Conservation (phyloP, 345 rosid species). For the Gossypium herbaceum region DNA sequence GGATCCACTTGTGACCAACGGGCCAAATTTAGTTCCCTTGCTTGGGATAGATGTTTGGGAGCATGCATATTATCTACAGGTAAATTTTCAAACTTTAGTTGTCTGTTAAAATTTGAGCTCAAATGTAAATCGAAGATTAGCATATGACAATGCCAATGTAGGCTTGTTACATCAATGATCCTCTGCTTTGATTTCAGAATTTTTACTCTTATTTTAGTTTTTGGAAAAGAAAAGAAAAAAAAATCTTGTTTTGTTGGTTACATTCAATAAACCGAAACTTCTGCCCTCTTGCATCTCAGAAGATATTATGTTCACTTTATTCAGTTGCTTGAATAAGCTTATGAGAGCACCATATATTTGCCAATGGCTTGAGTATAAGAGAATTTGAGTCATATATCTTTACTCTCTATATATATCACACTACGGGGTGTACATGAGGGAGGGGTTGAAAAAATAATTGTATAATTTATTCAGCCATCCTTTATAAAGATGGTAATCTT, state of each 20-base stretch:
- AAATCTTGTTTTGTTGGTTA: neutral
- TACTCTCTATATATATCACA: neutral
- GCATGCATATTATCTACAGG: conserved; percentile 98
- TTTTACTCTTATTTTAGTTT: neutral
- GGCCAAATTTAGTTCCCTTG: conserved; percentile 65
- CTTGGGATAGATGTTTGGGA: conserved; percentile 98
- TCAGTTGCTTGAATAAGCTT: neutral
- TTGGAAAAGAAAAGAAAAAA: neutral
- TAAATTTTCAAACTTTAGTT: conserved; percentile 19
- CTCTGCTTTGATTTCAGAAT: neutral
- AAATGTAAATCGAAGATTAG: neutral
- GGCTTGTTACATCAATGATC: neutral
- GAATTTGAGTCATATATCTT: neutral
- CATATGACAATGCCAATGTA: conserved; percentile 3
- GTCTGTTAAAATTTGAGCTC: conserved; percentile 42
- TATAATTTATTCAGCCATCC: neutral
- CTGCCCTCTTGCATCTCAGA: neutral
- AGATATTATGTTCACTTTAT: neutral
- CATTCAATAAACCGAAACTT: neutral
- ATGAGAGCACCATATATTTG: neutral
- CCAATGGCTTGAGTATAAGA: neutral
- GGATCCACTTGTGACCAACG: conserved; percentile 92
- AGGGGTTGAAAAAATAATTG: neutral
- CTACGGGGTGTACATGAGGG: neutral
- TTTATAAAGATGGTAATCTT: neutral